Evolutionary conservation across 148 eudicot species (phyloP).

Genomic region (Rhododendron mucronatum): DNA sequence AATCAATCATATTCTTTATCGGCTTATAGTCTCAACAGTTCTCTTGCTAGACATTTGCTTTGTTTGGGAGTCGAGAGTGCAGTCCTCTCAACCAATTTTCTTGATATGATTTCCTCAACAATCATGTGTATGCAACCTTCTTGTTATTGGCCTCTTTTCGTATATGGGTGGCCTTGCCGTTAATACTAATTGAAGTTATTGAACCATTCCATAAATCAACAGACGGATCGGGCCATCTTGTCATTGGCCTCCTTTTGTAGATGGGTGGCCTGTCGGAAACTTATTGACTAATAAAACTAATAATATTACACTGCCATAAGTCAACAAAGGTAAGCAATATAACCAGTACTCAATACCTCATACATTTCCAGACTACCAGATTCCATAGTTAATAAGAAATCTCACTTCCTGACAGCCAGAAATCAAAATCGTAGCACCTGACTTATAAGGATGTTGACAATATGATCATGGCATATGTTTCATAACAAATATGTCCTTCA

Average conservation of each 20-base stretch:
- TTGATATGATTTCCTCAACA: not conserved
- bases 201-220: not conserved
- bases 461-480: not conserved
- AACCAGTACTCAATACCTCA: not conserved
- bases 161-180: not conserved
- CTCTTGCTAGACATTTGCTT: not conserved
- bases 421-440: not conserved
- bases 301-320: not conserved
- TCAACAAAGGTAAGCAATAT: not conserved
- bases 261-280: not conserved
- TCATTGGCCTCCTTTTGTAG: not conserved
- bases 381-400: not conserved
- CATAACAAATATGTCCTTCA: not conserved
- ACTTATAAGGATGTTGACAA: not conserved
- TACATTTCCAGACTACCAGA: not conserved
- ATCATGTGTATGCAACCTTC: not conserved
- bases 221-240: not conserved
- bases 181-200: not conserved
- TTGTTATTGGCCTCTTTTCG: not conserved
- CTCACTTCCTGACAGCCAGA: not conserved
- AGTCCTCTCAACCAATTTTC: not conserved
- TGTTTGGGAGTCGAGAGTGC: not conserved
- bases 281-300: not conserved
- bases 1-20: not conserved
- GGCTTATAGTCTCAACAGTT: not conserved